Base-by-base conservation (phyloP, 495 filamentous ascomycete genomes). In the Thozetella sp. region DNA sequence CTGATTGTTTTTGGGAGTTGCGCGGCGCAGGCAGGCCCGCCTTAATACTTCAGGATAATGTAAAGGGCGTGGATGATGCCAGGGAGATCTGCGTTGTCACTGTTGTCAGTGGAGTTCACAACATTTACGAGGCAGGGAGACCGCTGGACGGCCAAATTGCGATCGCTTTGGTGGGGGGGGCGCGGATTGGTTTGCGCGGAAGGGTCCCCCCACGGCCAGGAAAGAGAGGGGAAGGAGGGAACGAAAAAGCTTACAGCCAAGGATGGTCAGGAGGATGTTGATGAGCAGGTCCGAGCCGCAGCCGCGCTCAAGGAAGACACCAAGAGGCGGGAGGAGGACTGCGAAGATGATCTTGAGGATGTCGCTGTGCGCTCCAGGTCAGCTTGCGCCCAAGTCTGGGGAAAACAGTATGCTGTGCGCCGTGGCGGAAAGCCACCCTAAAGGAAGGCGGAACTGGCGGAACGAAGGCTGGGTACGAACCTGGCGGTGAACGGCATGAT, bases 261-360 rank as follows among this genome's bases (percentile, higher is more conserved):
- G 83, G 66, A 93, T 83, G 46, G 93, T 97, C 68, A 97, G 81
- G 63, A 88, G 83, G 80, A 97, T 91, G 81, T 97, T 97, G 86
- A 98, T 93, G 65, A 92, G 76, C 58, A 98, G 75, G 72, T 97
- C 92, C 55, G 87, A 83, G 69, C 89, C 90, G 79, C 93, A 97
- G 67, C 93, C 93, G 53, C 88, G 85, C 80, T 96, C 90, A 60
- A 93, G 86, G 83, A 94, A 93, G 69, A 94, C 93, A 71, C 93
- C 92, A 40, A 96, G 83, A 71, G 93, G 93, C 37, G 93, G 93
- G 60, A 95, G 87, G 80, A 95, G 76, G 81, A 95, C 80, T 77
- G 91, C 91, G 71, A 93, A 80, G 78, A 96, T 86, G 83, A 96
- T 93, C 82, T 96, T 94, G 89, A 88, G 88, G 82, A 94, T 91